Base-by-base conservation (phyloP, 2,329 filamentous ascomycete genomes). In the Calonectria henricotiae region DNA sequence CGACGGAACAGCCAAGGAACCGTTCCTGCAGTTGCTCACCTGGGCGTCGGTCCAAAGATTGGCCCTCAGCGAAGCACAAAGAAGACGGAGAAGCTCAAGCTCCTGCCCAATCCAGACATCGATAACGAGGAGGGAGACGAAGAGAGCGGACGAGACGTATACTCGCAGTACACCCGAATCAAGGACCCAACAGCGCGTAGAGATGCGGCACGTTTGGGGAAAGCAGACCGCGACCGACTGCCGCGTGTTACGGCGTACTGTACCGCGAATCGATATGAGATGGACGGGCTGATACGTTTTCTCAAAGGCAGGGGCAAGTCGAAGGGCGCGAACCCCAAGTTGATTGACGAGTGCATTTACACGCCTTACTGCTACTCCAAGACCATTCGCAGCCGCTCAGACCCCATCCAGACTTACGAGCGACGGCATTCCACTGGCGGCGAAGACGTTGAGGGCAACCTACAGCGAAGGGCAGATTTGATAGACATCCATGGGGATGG, bases 311-410 rank as follows among this genome's bases (percentile, higher is more conserved):
- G 94, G 69, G 89, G 90, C 54, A 94, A 93, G 82, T 89, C 90
- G 37, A 90, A 94, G 76, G 94, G 94, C 20, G 91, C 95, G 17
- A 93, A 91, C 70, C 96, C 96, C 1, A 98, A 98, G 82, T 85
- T 96, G 68, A 98, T 98, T 76, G 96, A 99, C 81, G 96, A 99
- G 82, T 99, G 96, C 82, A 94, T 99, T 76, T 99, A 99, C 83
- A 94, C 96, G 12, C 94, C 96, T 0, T 99, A 97, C 82, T 92
- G 91, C 78, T 98, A 98, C 81, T 86, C 87, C 47, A 87, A 89
- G 65, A 70, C 79, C 43, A 76, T 66, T 20, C 74, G 68, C 37
- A 72, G 49, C 51, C 77, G 76, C 7, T 72, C 68, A 2, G 81
- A 85, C 30, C 84, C 86, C 3, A 80, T 85, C 7, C 83, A 84